phyloP scores from a whole-genome alignment of 2,329 filamentous ascomycete genomes.

The Akanthomyces muscarius region DNA sequence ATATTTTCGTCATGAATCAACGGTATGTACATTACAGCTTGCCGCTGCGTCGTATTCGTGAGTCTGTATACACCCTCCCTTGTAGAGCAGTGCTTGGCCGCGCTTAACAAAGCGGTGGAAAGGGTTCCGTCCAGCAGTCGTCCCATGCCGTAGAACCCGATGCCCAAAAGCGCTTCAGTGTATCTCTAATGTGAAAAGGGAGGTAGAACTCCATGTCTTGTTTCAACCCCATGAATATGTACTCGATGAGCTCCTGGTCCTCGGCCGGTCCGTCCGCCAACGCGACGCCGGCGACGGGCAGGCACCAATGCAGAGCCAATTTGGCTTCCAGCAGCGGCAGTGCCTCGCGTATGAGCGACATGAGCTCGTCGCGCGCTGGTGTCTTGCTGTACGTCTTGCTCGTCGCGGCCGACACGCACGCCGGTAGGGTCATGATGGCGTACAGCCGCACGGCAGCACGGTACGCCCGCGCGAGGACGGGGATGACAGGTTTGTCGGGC shows the following conservation, averaged over 20 bases:
- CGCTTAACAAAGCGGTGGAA: not conserved
- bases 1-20: not conserved
- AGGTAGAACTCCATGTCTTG: not conserved
- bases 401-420: not conserved
- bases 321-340: not conserved
- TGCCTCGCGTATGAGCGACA: not conserved
- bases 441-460: slow-evolving; percentile 1
- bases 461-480: slow-evolving; percentile 7
- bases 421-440: slow-evolving; percentile 7
- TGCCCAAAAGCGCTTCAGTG: not conserved
- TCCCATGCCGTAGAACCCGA: not conserved
- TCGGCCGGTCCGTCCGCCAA: not conserved
- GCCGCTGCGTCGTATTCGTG: not conserved
- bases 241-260: not conserved
- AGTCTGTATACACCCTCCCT: not conserved
- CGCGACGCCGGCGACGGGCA: slow-evolving; percentile 1
- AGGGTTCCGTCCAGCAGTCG: not conserved
- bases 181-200: not conserved
- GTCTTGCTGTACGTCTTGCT: not conserved
- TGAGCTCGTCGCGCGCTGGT: not conserved
- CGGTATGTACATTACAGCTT: not conserved
- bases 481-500: not conserved
- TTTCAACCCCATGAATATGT: not conserved
- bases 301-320: slow-evolving; percentile 1
- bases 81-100: not conserved